Conservation (phyloP, 345 rosid genomes). For the Hirschfeldia incana region DNA sequence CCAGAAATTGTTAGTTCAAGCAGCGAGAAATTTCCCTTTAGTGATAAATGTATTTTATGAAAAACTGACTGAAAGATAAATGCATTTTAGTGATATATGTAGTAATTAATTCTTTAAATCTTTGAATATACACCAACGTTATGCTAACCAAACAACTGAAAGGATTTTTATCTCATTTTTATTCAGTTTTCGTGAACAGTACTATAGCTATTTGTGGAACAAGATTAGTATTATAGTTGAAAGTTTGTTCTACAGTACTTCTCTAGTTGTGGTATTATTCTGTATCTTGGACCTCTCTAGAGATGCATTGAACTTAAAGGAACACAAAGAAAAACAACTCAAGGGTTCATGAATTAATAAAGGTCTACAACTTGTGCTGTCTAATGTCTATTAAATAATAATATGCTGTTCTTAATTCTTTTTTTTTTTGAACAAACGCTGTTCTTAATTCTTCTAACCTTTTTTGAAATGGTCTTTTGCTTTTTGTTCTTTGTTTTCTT, state of each 20-base stretch:
- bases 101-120: no score
- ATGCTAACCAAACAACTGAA: not conserved
- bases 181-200: not conserved
- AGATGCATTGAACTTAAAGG: conserved; percentile 31
- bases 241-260: not conserved
- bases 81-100: no score
- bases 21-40: no score
- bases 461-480: conserved; percentile 32
- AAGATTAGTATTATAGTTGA: not conserved
- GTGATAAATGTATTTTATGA: no score
- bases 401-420: not conserved
- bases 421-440: no score
- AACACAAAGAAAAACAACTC: conserved; percentile 11
- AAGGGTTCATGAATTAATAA: conserved; percentile 25
- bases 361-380: conserved; percentile 30
- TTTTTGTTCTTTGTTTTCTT: not conserved
- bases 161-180: no score
- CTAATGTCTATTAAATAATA: not conserved
- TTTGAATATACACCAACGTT: no score
- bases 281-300: not conserved
- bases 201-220: not conserved
- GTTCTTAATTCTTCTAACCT: not conserved
- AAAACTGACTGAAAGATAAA: no score
- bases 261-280: not conserved
- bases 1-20: no score